Conservation (phyloP, 1,139 yeast species). For the Wickerhamomyces sp. region DNA sequence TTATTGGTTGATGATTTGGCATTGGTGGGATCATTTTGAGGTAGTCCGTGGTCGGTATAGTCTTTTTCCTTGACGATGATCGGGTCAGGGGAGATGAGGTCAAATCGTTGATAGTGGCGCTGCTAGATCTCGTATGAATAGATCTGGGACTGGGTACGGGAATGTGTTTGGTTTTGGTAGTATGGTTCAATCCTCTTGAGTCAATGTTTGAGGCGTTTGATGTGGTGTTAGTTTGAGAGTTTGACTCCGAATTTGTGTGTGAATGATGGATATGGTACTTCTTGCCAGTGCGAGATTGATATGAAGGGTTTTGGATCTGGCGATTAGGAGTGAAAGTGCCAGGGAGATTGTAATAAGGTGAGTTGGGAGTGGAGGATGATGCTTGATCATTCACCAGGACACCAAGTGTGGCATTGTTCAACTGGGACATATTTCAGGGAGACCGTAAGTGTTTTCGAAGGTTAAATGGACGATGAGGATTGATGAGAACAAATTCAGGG, state of each 20-base stretch:
- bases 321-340: background rate
- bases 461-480: background rate
- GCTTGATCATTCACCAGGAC: background rate
- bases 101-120: background rate
- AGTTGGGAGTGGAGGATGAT: background rate
- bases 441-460: no score
- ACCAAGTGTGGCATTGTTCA: background rate
- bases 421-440: background rate
- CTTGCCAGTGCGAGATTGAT: background rate
- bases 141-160: constrained; percentile 3
- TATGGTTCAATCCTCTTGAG: background rate
- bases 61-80: constrained; percentile 10
- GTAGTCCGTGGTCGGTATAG: constrained; percentile 9
- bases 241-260: no score
- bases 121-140: constrained; percentile 6
- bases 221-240: background rate
- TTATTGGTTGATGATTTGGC: constrained; percentile 5
- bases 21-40: constrained; percentile 21
- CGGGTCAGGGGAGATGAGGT: constrained; percentile 1
- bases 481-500: background rate
- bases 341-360: background rate
- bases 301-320: background rate
- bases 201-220: background rate
- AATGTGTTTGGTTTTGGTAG: background rate
- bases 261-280: no score